Evolutionary conservation across 495 filamentous ascomycete genomes (phyloP).

Genomic region (Penicillium mononematosum): DNA sequence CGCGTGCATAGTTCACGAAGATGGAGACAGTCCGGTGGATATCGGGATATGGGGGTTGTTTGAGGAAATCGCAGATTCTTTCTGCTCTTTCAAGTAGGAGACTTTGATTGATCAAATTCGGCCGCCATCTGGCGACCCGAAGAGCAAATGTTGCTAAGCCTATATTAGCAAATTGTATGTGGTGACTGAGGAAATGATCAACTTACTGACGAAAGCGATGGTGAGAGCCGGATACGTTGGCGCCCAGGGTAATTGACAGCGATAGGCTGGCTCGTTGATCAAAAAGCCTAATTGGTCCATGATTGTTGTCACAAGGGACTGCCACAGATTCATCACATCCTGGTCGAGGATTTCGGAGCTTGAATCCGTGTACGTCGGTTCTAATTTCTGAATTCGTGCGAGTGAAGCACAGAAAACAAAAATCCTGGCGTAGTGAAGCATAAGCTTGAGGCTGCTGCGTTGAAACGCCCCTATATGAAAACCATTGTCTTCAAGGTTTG

Average conservation of each 20-base stretch:
- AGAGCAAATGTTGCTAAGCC: constrained; percentile 41
- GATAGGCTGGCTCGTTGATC: constrained; percentile 39
- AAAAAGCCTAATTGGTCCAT: constrained; percentile 41
- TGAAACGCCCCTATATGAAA: constrained; percentile 45
- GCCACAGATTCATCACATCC: constrained; percentile 37
- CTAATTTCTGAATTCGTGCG: constrained; percentile 43
- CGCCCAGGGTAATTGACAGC: constrained; percentile 41
- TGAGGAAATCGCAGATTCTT: constrained; percentile 41
- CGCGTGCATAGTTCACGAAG: constrained; percentile 44
- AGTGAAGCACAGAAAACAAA: constrained; percentile 40
- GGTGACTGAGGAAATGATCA: not conserved
- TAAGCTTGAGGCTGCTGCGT: constrained; percentile 41
- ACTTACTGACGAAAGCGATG: constrained; percentile 47
- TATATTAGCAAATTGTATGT: not conserved
- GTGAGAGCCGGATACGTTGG: constrained; percentile 45
- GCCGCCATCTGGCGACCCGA: constrained; percentile 43
- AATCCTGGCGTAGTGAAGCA: constrained; percentile 42
- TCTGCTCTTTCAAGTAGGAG: constrained; percentile 39
- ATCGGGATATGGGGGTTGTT: constrained; percentile 44
- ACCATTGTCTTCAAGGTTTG: constrained; percentile 32
- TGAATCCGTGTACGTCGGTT: constrained; percentile 26
- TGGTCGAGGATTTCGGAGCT: constrained; percentile 28
- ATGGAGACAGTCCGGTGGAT: constrained; percentile 46
- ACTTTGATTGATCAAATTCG: constrained; percentile 37
- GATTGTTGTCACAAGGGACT: constrained; percentile 37